phyloP scores from a whole-genome alignment of 1,139 yeast genomes.

The Scheffersomyces titani region DNA sequence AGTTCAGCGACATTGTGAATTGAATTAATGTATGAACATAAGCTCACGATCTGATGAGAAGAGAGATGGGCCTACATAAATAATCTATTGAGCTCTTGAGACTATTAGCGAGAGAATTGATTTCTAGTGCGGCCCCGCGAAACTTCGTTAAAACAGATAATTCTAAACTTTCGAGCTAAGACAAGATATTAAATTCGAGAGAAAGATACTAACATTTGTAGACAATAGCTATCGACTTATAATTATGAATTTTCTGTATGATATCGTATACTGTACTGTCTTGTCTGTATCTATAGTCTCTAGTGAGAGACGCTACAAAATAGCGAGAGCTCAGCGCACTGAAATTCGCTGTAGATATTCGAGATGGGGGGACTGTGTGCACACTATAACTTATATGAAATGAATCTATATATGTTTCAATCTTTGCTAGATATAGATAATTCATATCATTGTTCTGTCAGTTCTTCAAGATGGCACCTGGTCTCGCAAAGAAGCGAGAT shows the following conservation, averaged over 20 bases:
- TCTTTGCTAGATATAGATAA: background rate
- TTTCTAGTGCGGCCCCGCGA: no score
- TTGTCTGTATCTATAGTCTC: background rate
- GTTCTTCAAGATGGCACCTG: constrained; percentile 1
- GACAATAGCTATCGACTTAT: no score
- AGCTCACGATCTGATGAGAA: background rate
- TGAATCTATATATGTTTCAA: background rate
- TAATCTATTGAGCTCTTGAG: background rate
- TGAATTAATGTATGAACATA: background rate
- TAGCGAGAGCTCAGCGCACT: no score
- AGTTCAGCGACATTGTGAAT: constrained; percentile 46
- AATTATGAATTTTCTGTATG: no score
- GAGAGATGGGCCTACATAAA: no score
- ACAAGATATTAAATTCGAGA: no score
- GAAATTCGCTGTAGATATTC: no score
- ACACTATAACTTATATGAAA: background rate
- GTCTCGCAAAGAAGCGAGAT: constrained; percentile 14
- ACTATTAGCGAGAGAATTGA: background rate
- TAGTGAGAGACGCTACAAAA: background rate
- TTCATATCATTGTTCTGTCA: background rate
- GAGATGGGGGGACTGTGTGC: background rate
- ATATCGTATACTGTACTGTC: no score
- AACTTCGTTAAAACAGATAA: no score
- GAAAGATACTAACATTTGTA: no score
- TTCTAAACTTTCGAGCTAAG: no score